phyloP scores from a whole-genome alignment of 2,329 filamentous ascomycete species.

The Penicillium griseofulvum region DNA sequence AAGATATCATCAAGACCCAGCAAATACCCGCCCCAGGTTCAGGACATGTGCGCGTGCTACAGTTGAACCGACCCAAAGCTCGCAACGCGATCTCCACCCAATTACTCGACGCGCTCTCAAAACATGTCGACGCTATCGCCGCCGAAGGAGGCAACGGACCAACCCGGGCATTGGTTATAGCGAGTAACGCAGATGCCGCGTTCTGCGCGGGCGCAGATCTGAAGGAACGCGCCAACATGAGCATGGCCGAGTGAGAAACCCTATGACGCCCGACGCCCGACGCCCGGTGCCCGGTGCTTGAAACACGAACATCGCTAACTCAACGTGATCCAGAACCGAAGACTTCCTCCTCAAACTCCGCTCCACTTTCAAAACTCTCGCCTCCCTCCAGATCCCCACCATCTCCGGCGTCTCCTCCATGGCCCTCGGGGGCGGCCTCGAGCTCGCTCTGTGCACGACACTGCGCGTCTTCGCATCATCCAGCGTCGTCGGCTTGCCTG shows the following conservation, averaged over 20 bases:
- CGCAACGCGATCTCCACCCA: conserved; percentile 87
- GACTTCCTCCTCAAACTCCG: conserved; percentile 77
- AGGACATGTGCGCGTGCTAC: conserved; percentile 83
- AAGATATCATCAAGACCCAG: conserved; percentile 61
- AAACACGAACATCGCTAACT: background rate
- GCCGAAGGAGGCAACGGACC: conserved; percentile 54
- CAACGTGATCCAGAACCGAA: conserved; percentile 59
- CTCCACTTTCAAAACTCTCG: conserved; percentile 69
- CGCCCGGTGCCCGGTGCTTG: background rate
- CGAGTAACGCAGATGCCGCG: conserved; percentile 77
- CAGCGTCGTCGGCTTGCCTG: conserved; percentile 77
- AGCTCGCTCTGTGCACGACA: conserved; percentile 84
- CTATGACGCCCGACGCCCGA: background rate
- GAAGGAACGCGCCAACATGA: conserved; percentile 79
- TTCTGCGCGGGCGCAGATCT: conserved; percentile 96
- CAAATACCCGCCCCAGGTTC: conserved; percentile 73
- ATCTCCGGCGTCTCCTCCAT: conserved; percentile 82
- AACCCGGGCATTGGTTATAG: conserved; percentile 78
- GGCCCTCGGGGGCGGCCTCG: conserved; percentile 89
- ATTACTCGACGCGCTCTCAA: conserved; percentile 68
- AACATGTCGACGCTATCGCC: conserved; percentile 70
- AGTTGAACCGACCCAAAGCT: conserved; percentile 78
- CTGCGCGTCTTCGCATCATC: conserved; percentile 83
- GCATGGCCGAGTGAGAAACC: conserved; percentile 66
- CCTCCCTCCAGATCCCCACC: conserved; percentile 78